phyloP scores from a whole-genome alignment of 2,329 filamentous ascomycete species.

The Claviceps paspali region DNA sequence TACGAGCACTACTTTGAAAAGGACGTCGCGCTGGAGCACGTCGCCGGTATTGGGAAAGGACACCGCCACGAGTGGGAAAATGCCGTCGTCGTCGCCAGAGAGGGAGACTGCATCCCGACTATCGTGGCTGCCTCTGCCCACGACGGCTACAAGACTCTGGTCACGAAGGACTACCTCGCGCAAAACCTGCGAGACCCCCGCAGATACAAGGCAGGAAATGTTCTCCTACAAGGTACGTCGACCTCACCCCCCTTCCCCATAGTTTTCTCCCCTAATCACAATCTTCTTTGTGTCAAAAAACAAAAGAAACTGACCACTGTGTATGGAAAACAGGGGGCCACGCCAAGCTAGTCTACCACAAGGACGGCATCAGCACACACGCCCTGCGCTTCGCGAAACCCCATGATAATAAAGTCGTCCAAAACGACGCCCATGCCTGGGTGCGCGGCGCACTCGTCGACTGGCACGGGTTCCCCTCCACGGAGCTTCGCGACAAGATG shows the following conservation, averaged over 20 bases:
- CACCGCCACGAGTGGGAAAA: conserved; percentile 14
- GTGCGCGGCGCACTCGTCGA: conserved; percentile 12
- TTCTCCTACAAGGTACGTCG: too few relatives aligned
- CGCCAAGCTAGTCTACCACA: conserved; percentile 20
- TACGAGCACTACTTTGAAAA: conserved; percentile 13
- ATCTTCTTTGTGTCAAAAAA: too few relatives aligned
- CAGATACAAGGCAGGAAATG: too few relatives aligned
- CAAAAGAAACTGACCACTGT: too few relatives aligned
- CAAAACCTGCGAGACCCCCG: too few relatives aligned
- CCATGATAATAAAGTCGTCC: conserved; percentile 9
- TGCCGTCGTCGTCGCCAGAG: conserved; percentile 9
- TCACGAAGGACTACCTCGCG: too few relatives aligned
- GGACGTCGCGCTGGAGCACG: conserved; percentile 7
- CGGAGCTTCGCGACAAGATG: conserved; percentile 6
- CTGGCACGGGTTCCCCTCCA: conserved; percentile 5
- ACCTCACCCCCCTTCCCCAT: not conserved
- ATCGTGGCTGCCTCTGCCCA: conserved; percentile 16
- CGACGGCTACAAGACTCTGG: conserved; percentile 16
- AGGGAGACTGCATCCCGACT: conserved; percentile 2
- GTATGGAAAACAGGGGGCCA: conserved; percentile 5
- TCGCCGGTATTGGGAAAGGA: conserved; percentile 4
- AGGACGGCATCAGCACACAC: conserved; percentile 18
- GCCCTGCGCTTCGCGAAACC: conserved; percentile 15
- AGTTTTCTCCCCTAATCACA: too few relatives aligned
- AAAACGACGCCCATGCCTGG: conserved; percentile 18